Evolutionary conservation across 2,329 filamentous ascomycete species (phyloP).

Genomic region (Trichoderma gracile): DNA sequence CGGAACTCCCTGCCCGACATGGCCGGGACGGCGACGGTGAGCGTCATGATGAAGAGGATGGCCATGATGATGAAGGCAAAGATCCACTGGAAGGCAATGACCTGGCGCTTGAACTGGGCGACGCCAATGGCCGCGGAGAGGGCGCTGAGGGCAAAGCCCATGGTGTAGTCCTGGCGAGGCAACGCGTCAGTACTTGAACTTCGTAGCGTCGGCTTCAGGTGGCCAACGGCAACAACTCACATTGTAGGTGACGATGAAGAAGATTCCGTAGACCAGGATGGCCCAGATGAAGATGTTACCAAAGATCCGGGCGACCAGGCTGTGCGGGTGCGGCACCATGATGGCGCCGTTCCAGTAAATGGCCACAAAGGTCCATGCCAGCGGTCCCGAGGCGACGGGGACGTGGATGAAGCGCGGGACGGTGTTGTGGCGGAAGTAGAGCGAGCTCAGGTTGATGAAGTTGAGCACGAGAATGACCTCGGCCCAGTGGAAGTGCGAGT

Average conservation of each 20-base stretch:
- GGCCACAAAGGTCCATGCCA: constrained; percentile 82
- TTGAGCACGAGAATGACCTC: constrained; percentile 77
- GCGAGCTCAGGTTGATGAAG: constrained; percentile 73
- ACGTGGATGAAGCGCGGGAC: constrained; percentile 75
- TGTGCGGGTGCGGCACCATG: constrained; percentile 68
- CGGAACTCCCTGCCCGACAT: constrained; percentile 59
- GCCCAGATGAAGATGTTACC: constrained; percentile 90
- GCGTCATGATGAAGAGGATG: constrained; percentile 68
- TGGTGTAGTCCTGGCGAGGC: constrained; percentile 61
- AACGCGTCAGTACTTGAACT: constrained; percentile 6
- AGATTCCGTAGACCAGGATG: constrained; percentile 71
- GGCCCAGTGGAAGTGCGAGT: constrained; percentile 71
- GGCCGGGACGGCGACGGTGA: constrained; percentile 64
- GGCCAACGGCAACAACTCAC: constrained; percentile 42
- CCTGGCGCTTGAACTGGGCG: constrained; percentile 70
- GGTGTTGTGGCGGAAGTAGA: constrained; percentile 78
- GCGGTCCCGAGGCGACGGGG: constrained; percentile 71
- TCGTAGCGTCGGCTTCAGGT: not conserved
- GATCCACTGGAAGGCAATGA: constrained; percentile 86
- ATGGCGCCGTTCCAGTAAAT: constrained; percentile 89
- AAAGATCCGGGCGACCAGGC: constrained; percentile 70
- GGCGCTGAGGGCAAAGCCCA: constrained; percentile 76
- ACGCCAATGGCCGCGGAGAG: constrained; percentile 74
- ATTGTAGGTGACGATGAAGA: constrained; percentile 74
- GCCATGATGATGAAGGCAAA: constrained; percentile 84